These are phyloP conservation scores for Quercus suber DNA, from an alignment of 306 rosid genomes.

Conservation along the genomic window DNA sequence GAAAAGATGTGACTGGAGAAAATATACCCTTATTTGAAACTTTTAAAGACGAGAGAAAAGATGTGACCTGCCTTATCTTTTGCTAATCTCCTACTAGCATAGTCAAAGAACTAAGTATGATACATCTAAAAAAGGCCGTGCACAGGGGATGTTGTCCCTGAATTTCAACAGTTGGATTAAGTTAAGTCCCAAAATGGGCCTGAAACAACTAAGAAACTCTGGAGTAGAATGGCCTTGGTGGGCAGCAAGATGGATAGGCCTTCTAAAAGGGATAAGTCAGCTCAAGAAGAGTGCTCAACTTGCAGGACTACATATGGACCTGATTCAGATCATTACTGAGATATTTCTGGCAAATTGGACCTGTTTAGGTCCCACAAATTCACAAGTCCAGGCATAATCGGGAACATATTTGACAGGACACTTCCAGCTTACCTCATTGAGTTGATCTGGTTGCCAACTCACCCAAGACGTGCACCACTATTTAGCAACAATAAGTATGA, in stretches of 20 bases:
- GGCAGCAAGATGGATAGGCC: too few relatives aligned
- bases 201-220: not conserved
- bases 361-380: not conserved
- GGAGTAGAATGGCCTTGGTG: too few relatives aligned
- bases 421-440: not conserved
- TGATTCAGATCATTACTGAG: not conserved
- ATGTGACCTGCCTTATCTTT: too few relatives aligned
- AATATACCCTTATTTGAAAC: too few relatives aligned
- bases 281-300: not conserved
- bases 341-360: not conserved
- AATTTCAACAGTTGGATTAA: not conserved
- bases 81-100: too few relatives aligned
- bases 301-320: not conserved
- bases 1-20: too few relatives aligned
- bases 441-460: not conserved
- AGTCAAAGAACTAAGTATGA: not conserved
- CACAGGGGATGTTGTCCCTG: not conserved
- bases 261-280: too few relatives aligned
- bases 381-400: not conserved
- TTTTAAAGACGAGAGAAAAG: too few relatives aligned
- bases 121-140: not conserved
- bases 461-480: not conserved
- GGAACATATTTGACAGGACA: not conserved
- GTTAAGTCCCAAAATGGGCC: not conserved
- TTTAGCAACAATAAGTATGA: not conserved